These are phyloP conservation scores for Hypoxylon sp. DNA, from an alignment of 2,329 filamentous ascomycete genomes.

Conservation along the genomic window DNA sequence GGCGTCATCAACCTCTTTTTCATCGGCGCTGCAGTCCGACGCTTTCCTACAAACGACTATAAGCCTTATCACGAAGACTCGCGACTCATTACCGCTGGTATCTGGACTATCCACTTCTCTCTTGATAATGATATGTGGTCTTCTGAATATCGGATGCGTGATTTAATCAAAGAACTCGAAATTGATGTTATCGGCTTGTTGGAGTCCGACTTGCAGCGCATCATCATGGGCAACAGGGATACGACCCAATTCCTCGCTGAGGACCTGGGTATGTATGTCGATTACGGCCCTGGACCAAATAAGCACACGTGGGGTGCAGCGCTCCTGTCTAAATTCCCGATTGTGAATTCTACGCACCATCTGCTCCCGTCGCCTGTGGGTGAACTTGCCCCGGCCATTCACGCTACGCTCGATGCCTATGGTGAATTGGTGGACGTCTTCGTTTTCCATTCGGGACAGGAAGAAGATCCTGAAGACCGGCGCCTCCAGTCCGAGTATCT, in stretches of 20 bases:
- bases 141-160: constrained; percentile 92
- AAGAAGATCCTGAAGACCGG: constrained; percentile 94
- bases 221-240: constrained; percentile 99
- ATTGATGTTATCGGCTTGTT: constrained; percentile 97
- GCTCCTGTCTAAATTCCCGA: constrained; percentile 96
- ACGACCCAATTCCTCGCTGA: constrained; percentile 95
- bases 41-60: constrained; percentile 95
- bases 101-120: constrained; percentile 99
- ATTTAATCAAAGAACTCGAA: constrained; percentile 93
- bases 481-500: constrained; percentile 90
- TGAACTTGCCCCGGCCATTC: constrained; percentile 94
- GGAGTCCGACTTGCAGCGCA: constrained; percentile 93
- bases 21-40: constrained; percentile 84
- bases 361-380: constrained; percentile 93
- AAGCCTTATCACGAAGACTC: constrained; percentile 89
- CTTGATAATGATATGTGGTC: constrained; percentile 99
- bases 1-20: constrained; percentile 85
- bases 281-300: constrained; percentile 96
- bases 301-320: constrained; percentile 99
- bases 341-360: constrained; percentile 96
- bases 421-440: constrained; percentile 92
- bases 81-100: constrained; percentile 91
- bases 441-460: constrained; percentile 98
- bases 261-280: constrained; percentile 98
- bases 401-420: constrained; percentile 95